Base-by-base conservation (phyloP, 2,329 filamentous ascomycete species). In the Penicillium sp. region DNA sequence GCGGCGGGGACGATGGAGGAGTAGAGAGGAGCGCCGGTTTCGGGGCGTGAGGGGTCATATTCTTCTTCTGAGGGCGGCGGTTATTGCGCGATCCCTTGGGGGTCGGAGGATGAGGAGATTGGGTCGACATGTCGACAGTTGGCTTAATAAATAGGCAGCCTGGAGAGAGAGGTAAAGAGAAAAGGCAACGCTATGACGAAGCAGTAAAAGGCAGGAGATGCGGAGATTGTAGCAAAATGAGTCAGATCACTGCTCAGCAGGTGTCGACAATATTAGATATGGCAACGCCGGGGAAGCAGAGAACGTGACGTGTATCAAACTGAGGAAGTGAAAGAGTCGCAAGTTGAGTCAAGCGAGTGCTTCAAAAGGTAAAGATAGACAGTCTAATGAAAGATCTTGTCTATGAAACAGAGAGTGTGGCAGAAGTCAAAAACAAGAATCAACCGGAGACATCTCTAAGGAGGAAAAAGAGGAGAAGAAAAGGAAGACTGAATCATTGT, bases 131-230 rank as follows among this genome's bases (percentile, higher is more conserved):
- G 59, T 59, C 64, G 67, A 70, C 63, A 60, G 51, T 69, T 69
- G 74, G 74, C 74, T 79, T 77, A 75, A 77, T 75, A 79, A 78
- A 80, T 80, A 79, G 69, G 72, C 75, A 78, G 75, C 75, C 77
- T 45, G 70, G 67, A 61, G 61, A 63, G 53, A 61, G 25, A 68
- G 62, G 60, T 67, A 65, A 61, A 62, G 53, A 62, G 38, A 53
- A 61, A 64, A 57, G 57, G 50, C 55, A 33, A 60, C 57, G 62
- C 59, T 62, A 57, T 61, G 56, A 57, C 49, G 57, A 49, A 59
- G 50, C 53, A 55, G 38, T 50, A 61, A 58, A 62, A 31, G 37
- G 51, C 44, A 41, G 30, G 49, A 48, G 60, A 61, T 61, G 65
- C 61, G 50, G 55, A 65, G 57, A 62, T 56, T 51, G 48, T 56